A percentile compares a stretch with the other conserved stretches of the same genome.
Evolutionary conservation across 2,329 filamentous ascomycete species (phyloP).

Genomic region (Fusarium sp.): DNA sequence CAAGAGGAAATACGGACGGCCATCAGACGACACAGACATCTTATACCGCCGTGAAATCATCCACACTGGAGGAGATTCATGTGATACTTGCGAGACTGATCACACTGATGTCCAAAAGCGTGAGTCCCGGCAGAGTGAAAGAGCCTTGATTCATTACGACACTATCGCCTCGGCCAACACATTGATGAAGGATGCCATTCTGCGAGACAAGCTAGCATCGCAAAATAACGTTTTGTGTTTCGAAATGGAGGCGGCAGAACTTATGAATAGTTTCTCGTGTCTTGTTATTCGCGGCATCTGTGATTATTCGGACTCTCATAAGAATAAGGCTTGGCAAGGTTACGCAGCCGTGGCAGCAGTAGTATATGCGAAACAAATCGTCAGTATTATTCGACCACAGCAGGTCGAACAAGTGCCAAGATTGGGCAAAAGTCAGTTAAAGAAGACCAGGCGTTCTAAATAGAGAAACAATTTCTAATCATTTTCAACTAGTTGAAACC

Average conservation of each 20-base stretch:
- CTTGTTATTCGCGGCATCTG: background rate
- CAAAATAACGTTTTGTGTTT: background rate
- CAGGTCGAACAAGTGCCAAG: no score
- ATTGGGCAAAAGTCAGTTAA: no score
- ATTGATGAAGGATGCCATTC: background rate
- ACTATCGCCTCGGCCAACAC: constrained; percentile 31
- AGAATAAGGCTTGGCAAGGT: background rate
- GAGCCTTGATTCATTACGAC: constrained; percentile 29
- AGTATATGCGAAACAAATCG: background rate
- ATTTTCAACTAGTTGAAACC: no score
- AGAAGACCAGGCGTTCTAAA: no score
- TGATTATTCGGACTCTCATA: background rate
- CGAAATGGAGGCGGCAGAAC: constrained; percentile 36
- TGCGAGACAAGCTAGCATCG: background rate
- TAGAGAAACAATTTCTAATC: no score
- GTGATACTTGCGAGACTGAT: background rate
- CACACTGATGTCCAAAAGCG: accelerated
- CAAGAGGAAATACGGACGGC: background rate
- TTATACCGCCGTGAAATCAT: background rate
- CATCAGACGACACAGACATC: background rate
- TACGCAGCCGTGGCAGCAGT: background rate
- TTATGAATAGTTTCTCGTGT: constrained; percentile 37
- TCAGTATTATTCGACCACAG: no score
- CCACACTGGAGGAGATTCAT: background rate
- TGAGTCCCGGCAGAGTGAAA: accelerated